Percentiles rank a stretch among this genome's conserved stretches.
Evolutionary conservation across 2,329 filamentous ascomycete genomes (phyloP).

Genomic region (Fusarium nematophilum): DNA sequence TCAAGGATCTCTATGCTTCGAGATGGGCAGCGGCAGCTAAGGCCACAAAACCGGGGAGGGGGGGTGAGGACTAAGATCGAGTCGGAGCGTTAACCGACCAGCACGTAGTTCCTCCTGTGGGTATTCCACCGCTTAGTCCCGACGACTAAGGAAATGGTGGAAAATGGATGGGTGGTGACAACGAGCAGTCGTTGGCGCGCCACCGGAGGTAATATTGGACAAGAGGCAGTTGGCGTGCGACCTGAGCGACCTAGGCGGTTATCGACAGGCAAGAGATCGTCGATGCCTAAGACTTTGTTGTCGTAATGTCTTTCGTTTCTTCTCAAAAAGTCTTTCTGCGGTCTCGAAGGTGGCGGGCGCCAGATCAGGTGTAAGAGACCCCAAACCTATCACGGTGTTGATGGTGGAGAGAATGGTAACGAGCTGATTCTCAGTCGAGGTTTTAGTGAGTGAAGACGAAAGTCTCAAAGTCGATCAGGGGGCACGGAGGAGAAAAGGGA

Average conservation of each 20-base stretch:
- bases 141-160: slow-evolving; percentile 40
- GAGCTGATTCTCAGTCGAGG: slow-evolving; percentile 25
- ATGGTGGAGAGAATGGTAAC: slow-evolving; percentile 5
- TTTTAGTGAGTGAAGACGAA: slow-evolving; percentile 8
- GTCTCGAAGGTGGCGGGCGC: slow-evolving; percentile 13
- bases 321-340: slow-evolving; percentile 9
- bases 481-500: slow-evolving; percentile 24
- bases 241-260: slow-evolving; percentile 28
- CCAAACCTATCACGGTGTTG: neutral
- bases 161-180: slow-evolving; percentile 40
- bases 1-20: slow-evolving; percentile 39
- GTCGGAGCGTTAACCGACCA: slow-evolving; percentile 38
- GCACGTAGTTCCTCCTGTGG: slow-evolving; percentile 35
- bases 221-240: slow-evolving; percentile 33
- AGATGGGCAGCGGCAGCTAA: slow-evolving; percentile 45
- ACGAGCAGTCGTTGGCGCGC: slow-evolving; percentile 36
- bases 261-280: slow-evolving; percentile 36
- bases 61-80: slow-evolving; percentile 36
- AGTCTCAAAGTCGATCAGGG: slow-evolving; percentile 16
- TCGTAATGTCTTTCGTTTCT: slow-evolving; percentile 17
- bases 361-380: slow-evolving; percentile 20
- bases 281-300: slow-evolving; percentile 17
- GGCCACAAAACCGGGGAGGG: slow-evolving; percentile 36
- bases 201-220: slow-evolving; percentile 40
- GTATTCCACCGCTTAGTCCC: slow-evolving; percentile 35